Evolutionary conservation across 2,329 filamentous ascomycete species (phyloP).

Genomic region (Pseudogymnoascus sp.): DNA sequence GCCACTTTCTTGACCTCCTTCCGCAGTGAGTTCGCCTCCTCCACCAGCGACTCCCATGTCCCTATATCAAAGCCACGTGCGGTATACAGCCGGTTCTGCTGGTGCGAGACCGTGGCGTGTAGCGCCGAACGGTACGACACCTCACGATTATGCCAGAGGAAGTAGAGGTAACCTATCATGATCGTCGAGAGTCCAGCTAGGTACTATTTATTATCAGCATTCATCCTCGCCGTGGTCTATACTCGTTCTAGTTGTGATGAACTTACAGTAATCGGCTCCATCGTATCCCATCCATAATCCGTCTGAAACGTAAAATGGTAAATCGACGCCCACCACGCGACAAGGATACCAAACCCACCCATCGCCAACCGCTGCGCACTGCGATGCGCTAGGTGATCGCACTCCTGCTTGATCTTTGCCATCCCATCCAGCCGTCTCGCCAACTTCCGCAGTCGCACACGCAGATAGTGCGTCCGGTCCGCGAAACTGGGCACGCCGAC

Average conservation of each 20-base stretch:
- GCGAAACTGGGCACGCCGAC: slow-evolving; percentile 81
- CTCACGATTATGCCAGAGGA: slow-evolving; percentile 84
- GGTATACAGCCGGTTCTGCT: slow-evolving; percentile 70
- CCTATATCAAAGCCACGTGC: slow-evolving; percentile 64
- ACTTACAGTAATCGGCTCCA: slow-evolving; percentile 69
- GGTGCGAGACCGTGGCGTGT: slow-evolving; percentile 73
- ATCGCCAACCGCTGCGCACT: slow-evolving; percentile 73
- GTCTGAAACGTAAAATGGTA: slow-evolving; percentile 67
- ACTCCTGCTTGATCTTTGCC: slow-evolving; percentile 69
- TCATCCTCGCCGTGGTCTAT: background rate
- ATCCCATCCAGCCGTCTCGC: slow-evolving; percentile 59
- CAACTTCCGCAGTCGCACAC: slow-evolving; percentile 65
- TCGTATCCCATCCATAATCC: slow-evolving; percentile 78
- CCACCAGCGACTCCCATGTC: slow-evolving; percentile 69
- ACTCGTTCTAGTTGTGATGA: background rate
- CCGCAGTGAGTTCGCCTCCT: slow-evolving; percentile 69
- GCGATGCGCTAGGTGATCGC: slow-evolving; percentile 67
- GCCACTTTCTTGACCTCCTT: slow-evolving; percentile 74
- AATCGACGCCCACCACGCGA: slow-evolving; percentile 69
- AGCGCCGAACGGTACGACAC: slow-evolving; percentile 79
- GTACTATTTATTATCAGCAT: slow-evolving; percentile 39
- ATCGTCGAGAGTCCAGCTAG: slow-evolving; percentile 77
- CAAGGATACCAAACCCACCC: slow-evolving; percentile 64
- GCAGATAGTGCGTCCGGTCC: slow-evolving; percentile 83
- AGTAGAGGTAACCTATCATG: slow-evolving; percentile 89